These are phyloP conservation scores for Geosmithia morbida DNA, from an alignment of 2,329 filamentous ascomycete species.

Conservation along the genomic window DNA sequence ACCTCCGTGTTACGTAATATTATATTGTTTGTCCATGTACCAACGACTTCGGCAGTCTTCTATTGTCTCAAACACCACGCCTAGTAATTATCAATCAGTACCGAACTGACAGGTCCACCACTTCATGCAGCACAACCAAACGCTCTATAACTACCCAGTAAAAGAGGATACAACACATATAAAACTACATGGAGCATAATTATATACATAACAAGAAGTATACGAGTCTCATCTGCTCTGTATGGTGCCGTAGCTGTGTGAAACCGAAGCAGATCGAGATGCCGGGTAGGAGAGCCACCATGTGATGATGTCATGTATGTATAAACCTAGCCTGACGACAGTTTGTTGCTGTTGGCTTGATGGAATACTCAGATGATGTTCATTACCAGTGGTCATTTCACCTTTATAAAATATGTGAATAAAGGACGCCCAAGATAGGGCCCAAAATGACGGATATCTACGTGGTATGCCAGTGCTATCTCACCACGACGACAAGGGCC, in stretches of 20 bases:
- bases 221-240: background rate
- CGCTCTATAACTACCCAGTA: too few relatives aligned
- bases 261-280: background rate
- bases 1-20: background rate
- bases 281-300: background rate
- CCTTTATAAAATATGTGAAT: background rate
- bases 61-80: background rate
- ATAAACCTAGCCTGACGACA: background rate
- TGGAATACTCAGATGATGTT: too few relatives aligned
- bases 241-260: background rate
- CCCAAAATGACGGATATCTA: conserved; percentile 17
- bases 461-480: conserved; percentile 6
- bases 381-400: background rate
- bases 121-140: background rate
- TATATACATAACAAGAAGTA: too few relatives aligned
- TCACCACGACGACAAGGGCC: background rate
- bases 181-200: too few relatives aligned
- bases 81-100: background rate
- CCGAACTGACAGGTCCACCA: background rate
- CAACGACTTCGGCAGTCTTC: background rate
- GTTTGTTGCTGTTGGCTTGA: background rate
- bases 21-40: background rate
- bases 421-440: background rate
- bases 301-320: background rate
- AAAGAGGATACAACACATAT: too few relatives aligned